These are phyloP conservation scores for Fistulinella cinereoalba DNA, from an alignment of 1,284 basidiomycete genomes.

Conservation along the genomic window DNA sequence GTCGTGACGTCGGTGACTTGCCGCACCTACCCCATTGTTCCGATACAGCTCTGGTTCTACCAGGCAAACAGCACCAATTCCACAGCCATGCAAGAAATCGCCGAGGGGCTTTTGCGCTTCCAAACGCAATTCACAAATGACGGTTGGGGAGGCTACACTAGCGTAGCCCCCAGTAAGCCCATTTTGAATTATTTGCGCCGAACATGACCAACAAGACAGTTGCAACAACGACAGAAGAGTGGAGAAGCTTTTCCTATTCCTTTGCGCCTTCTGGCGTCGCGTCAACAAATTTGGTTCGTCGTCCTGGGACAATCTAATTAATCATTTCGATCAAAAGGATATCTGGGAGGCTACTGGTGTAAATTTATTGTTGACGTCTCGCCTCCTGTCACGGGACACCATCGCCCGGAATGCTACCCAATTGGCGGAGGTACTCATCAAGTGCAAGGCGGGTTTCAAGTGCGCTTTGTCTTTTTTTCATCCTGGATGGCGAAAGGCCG, in stretches of 20 bases:
- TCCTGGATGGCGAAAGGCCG: constrained; percentile 42
- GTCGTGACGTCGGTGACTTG: constrained; percentile 22
- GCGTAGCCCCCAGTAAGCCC: neutral
- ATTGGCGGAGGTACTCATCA: constrained; percentile 29
- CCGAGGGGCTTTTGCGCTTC: constrained; percentile 31
- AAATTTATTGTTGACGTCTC: constrained; percentile 33
- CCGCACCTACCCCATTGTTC: constrained; percentile 32
- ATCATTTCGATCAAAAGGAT: neutral
- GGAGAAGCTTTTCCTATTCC: constrained; percentile 27
- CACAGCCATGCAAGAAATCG: constrained; percentile 12
- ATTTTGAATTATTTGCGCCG: neutral
- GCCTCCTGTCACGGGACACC: constrained; percentile 38
- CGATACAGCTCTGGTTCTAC: constrained; percentile 27
- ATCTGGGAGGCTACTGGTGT: constrained; percentile 8
- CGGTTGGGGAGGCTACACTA: constrained; percentile 22
- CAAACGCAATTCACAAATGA: constrained; percentile 31
- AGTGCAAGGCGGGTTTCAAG: constrained; percentile 9
- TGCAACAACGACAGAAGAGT: constrained; percentile 32
- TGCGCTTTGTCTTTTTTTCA: constrained; percentile 20
- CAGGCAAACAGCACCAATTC: constrained; percentile 27
- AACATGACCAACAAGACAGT: constrained; percentile 35
- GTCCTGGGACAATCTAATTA: constrained; percentile 32
- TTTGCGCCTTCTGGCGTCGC: constrained; percentile 5
- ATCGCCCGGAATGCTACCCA: constrained; percentile 28
- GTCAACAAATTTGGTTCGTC: constrained; percentile 8